Percentiles rank a stretch among this genome's conserved stretches.
phyloP scores from a whole-genome alignment of 192 early-diverging fungal species.

The Powellomyces hirtus region DNA sequence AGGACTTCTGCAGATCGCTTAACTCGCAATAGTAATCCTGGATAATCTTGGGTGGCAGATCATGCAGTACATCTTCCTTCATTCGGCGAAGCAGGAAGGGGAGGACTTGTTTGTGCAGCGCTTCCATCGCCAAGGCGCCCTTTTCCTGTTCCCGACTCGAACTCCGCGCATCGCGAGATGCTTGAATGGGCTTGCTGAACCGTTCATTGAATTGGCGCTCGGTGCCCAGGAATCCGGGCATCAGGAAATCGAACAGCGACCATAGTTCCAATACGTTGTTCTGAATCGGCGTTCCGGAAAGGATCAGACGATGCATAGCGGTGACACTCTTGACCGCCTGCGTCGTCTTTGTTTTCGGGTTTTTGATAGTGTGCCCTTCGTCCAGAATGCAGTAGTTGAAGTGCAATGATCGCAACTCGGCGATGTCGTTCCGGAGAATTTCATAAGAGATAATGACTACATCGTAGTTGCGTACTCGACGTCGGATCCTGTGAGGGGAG shows the following conservation, averaged over 20 bases:
- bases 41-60: conserved; percentile 98
- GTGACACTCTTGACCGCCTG: conserved; percentile 83
- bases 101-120: conserved; percentile 92
- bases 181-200: conserved; percentile 89
- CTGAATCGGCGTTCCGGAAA: conserved; percentile 97
- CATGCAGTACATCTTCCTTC: conserved; percentile 96
- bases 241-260: conserved; percentile 97
- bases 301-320: conserved; percentile 85
- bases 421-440: conserved; percentile 93
- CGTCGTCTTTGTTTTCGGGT: conserved; percentile 90
- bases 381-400: conserved; percentile 98
- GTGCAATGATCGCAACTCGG: conserved; percentile 61
- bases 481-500: conserved; percentile 38
- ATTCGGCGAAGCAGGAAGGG: conserved; percentile 93
- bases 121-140: conserved; percentile 86
- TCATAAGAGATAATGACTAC: conserved; percentile 95
- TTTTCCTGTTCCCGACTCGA: conserved; percentile 53
- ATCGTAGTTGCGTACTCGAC: conserved; percentile 64
- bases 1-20: conserved; percentile 78
- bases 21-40: conserved; percentile 99
- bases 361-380: conserved; percentile 98
- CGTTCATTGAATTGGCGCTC: conserved; percentile 93
- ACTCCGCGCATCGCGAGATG: conserved; percentile 84
- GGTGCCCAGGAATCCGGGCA: conserved; percentile 97
- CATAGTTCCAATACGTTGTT: conserved; percentile 98